These are phyloP conservation scores for Begonia peltatifolia DNA, from an alignment of 306 rosid species.

Conservation along the genomic window DNA sequence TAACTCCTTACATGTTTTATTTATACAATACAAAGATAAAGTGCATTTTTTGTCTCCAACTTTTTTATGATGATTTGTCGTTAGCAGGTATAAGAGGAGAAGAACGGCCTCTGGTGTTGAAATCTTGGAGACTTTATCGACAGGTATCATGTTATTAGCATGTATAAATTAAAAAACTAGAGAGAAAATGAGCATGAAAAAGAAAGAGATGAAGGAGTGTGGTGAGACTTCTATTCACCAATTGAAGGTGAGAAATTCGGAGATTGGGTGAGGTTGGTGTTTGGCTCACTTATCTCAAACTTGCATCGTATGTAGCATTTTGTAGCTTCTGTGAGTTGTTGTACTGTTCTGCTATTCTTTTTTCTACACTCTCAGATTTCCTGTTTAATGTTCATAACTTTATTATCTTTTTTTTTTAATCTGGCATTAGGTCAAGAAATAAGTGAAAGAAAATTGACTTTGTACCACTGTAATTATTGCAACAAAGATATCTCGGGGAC, in stretches of 20 bases:
- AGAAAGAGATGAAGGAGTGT: conserved; percentile 1
- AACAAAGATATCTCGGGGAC: conserved; percentile 39
- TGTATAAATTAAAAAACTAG: conserved; percentile 2
- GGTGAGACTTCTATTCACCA: background rate
- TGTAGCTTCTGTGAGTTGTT: background rate
- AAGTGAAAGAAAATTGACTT: conserved; percentile 23
- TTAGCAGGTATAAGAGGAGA: conserved; percentile 51
- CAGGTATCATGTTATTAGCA: conserved; percentile 18
- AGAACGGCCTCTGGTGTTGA: conserved; percentile 17
- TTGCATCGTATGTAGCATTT: background rate
- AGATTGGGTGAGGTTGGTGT: background rate
- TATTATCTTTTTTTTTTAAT: background rate
- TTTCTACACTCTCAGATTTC: background rate
- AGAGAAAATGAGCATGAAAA: background rate
- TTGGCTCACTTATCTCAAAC: too few species aligned
- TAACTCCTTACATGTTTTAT: background rate
- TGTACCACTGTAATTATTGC: conserved; percentile 47
- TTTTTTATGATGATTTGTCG: conserved; percentile 1
- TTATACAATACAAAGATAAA: background rate
- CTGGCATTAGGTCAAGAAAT: conserved; percentile 13
- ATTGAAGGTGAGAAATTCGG: background rate
- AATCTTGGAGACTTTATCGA: conserved; percentile 19
- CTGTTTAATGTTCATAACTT: background rate
- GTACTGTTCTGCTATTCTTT: background rate
- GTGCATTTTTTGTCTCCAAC: conserved; percentile 4